A percentile compares a stretch with the other conserved stretches of the same genome.
phyloP scores from a whole-genome alignment of 805 yeast genomes.

The Kazachstania martiniae region DNA sequence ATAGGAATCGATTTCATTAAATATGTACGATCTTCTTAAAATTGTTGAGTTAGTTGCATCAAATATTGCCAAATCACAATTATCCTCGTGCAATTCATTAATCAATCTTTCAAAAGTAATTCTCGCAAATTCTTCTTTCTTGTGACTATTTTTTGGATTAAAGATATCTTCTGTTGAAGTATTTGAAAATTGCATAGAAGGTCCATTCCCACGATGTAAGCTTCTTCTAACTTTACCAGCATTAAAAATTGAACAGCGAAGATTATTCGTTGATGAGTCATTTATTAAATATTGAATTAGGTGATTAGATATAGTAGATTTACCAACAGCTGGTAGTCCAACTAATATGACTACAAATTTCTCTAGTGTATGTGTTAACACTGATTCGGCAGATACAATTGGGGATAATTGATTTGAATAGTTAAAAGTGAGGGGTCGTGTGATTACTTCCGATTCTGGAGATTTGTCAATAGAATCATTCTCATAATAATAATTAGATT shows the following conservation, averaged over 20 bases:
- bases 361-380: too few relatives aligned
- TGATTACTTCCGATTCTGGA: background rate
- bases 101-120: constrained; percentile 39
- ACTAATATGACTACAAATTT: constrained; percentile 62
- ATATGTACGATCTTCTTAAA: constrained; percentile 28
- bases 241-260: constrained; percentile 44
- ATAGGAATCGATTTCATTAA: constrained; percentile 15
- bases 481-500: constrained; percentile 8
- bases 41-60: constrained; percentile 51
- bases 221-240: constrained; percentile 65
- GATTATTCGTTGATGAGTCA: constrained; percentile 10
- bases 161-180: constrained; percentile 31
- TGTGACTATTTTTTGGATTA: constrained; percentile 32
- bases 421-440: too few relatives aligned
- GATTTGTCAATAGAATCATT: constrained; percentile 7
- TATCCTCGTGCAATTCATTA: constrained; percentile 31
- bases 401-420: too few relatives aligned
- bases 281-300: constrained; percentile 44
- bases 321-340: constrained; percentile 72
- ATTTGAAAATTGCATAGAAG: constrained; percentile 19
- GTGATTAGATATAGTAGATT: constrained; percentile 60
- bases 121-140: constrained; percentile 42
- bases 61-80: constrained; percentile 44
- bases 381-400: too few relatives aligned
- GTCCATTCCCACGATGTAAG: constrained; percentile 27